Evolutionary conservation across 1,284 basidiomycete species (phyloP), one percentile per base, ranked within the genome.

Genomic region (Athelia psychrophila): DNA sequence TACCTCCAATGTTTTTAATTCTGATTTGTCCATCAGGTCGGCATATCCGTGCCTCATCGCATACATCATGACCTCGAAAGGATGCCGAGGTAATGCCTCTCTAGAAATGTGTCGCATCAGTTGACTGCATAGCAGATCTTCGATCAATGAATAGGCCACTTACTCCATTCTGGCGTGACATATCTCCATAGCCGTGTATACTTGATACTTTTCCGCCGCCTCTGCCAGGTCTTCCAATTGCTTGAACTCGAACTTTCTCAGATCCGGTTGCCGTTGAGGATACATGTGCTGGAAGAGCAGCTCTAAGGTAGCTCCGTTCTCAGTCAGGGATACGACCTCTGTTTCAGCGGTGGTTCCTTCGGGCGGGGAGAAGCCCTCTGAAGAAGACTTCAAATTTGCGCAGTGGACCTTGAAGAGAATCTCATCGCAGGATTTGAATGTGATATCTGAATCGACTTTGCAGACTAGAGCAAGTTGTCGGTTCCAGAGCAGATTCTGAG

Each of bases 191-290:
- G 64, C 65, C 18, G 58, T 57, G 44, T 60, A 69, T 1, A 69
- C 54, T 47, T 61, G 49, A 27, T 69, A 69, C 48, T 69, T 69
- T 56, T 68, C 65, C 2, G 60, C 64, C 0, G 66, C 67, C 42
- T 68, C 67, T 3, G 67, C 61, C 3, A 69, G 46, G 2, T 36
- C 51, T 12, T 51, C 54, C n/a, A 66, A 48, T 0, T 54, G 44
- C 16, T 49, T 24, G 44, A 59, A 61, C 2, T 44, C 19, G 3
- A 62, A 33, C 1, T 48, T 32, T 10, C 30, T 33, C 8, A 62
- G 48, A 42, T 57, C 51, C 2, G 64, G 63, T 51, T 58, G 40
- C 32, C 54, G 48, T 53, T 57, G 54, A 3, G 58, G 51, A 27
- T 67, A 64, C 51, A 66, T 60, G 48, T 58, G 67, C 25, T 62